phyloP scores from a whole-genome alignment of 164 flowering plant genomes.

The Vitis rupestris region DNA sequence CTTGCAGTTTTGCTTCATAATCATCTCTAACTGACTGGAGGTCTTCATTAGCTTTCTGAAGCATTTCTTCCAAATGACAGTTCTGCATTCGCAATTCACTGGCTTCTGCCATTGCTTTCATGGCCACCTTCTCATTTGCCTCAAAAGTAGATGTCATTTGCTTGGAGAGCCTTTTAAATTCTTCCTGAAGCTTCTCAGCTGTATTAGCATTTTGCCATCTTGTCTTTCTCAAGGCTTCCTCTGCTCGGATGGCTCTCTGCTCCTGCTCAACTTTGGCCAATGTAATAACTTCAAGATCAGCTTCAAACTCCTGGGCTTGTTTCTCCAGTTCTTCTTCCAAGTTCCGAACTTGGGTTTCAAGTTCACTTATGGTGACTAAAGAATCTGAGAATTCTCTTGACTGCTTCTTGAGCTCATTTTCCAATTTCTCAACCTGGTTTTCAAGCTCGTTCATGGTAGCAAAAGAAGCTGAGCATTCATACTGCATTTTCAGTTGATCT shows the following conservation, averaged over 20 bases:
- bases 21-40: slow-evolving; percentile 40
- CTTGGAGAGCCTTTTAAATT: slow-evolving; percentile 63
- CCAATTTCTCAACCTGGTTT: slow-evolving; percentile 46
- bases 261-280: slow-evolving; percentile 83
- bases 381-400: slow-evolving; percentile 43
- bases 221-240: slow-evolving; percentile 65
- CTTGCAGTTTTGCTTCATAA: slow-evolving; percentile 48
- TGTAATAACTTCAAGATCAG: slow-evolving; percentile 59
- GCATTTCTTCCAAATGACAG: slow-evolving; percentile 45
- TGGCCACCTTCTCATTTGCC: slow-evolving; percentile 77
- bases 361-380: slow-evolving; percentile 46
- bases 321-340: slow-evolving; percentile 70
- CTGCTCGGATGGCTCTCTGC: slow-evolving; percentile 85
- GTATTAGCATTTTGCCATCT: slow-evolving; percentile 70
- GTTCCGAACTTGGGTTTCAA: slow-evolving; percentile 47
- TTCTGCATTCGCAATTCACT: slow-evolving; percentile 61
- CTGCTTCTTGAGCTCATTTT: slow-evolving; percentile 46
- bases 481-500: slow-evolving; percentile 68
- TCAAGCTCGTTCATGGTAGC: slow-evolving; percentile 46
- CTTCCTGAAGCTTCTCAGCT: slow-evolving; percentile 86
- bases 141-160: slow-evolving; percentile 86
- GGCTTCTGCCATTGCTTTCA: slow-evolving; percentile 70
- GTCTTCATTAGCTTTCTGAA: slow-evolving; percentile 54
- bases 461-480: slow-evolving; percentile 55
- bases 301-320: slow-evolving; percentile 61